Base-by-base conservation (phyloP, 495 filamentous ascomycete species). In the Neurospora sp. region DNA sequence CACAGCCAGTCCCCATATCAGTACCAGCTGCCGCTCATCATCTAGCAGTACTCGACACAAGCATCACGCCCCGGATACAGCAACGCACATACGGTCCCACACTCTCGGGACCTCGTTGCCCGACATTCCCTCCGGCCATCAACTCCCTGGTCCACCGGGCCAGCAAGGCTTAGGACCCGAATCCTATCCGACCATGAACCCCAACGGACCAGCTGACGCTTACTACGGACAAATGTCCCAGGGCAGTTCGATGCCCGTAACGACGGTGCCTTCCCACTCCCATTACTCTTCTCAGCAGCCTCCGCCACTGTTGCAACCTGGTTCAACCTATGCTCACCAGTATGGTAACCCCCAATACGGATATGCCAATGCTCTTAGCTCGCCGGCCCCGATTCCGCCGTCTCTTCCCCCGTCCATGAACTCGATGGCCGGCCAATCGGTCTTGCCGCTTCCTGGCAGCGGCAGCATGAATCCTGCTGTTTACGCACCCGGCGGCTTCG, bases 181-280 rank as follows among this genome's bases (percentile, higher is more conserved):
- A 10, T 84, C 87, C 53, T 89, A 93, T 81, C 83, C 85, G 85
- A 91, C 88, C 81, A 97, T 99, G 93, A 97, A 98, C 83, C 89
- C 92, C 77, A 84, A 86, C 69, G 53, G 75, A 65, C 88, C 89
- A 73, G 96, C 97, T 77, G 91, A 94, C 89, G 94, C 96, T 74
- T 93, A 95, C 78, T 87, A 88, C 65, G 83, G 89, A 68, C 93
- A 97, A 80, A 89, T 97, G 86, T 94, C 94, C 73, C 88, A 90
- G 71, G 91, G 90, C 68, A 94, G 92, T 79, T 87, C 91, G 44
- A 94, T 94, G 79, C 86, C 91, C 71, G 90, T 92, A 0, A 92
- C 94, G 77, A 90, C 92, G 68, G 92, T 92, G 8, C 92, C 94
- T 8, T 93, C 94, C 78, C 85, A 90, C 8, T 93, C 94, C 78